Evolutionary conservation across 352 stramenopile species (phyloP).

Genomic region (Pythium insidiosum): DNA sequence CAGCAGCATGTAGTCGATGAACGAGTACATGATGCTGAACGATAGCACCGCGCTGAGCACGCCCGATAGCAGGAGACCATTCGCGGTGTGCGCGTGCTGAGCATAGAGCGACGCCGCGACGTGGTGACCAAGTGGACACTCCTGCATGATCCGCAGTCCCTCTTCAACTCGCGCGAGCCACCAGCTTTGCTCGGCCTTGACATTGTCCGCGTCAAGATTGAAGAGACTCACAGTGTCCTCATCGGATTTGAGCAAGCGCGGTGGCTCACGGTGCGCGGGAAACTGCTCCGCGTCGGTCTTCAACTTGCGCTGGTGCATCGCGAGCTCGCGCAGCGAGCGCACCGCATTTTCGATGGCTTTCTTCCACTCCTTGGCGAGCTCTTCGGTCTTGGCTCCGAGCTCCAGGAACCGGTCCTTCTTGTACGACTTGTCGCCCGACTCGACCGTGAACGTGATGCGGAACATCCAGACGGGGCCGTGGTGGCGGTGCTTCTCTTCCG

Average conservation of each 20-base stretch:
- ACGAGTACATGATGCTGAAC: slow-evolving; percentile 86
- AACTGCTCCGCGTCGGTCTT: slow-evolving; percentile 73
- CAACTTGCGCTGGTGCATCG: slow-evolving; percentile 65
- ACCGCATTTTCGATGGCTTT: slow-evolving; percentile 72
- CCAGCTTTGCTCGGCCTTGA: slow-evolving; percentile 78
- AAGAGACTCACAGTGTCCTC: slow-evolving; percentile 83
- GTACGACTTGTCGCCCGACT: slow-evolving; percentile 73
- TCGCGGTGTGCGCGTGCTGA: slow-evolving; percentile 73
- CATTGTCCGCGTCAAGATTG: slow-evolving; percentile 80
- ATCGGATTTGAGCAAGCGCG: slow-evolving; percentile 61
- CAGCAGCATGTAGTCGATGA: slow-evolving; percentile 70
- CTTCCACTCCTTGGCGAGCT: slow-evolving; percentile 77
- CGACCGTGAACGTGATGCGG: slow-evolving; percentile 80
- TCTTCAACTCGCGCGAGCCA: slow-evolving; percentile 80
- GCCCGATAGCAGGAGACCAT: slow-evolving; percentile 64
- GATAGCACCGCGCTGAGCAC: slow-evolving; percentile 53
- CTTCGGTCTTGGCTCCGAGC: slow-evolving; percentile 79
- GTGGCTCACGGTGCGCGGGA: slow-evolving; percentile 51
- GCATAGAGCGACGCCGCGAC: slow-evolving; percentile 71
- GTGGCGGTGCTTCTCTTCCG: slow-evolving; percentile 85
- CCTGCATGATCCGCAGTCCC: slow-evolving; percentile 79
- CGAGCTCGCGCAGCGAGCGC: slow-evolving; percentile 61
- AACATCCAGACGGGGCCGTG: slow-evolving; percentile 86
- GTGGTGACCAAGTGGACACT: slow-evolving; percentile 73
- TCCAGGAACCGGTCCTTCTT: slow-evolving; percentile 87